Percentiles rank a stretch among this genome's conserved stretches.
These are phyloP conservation scores for Nicotiana rustica DNA, from an alignment of 305 asterid species.

Conservation along the genomic window DNA sequence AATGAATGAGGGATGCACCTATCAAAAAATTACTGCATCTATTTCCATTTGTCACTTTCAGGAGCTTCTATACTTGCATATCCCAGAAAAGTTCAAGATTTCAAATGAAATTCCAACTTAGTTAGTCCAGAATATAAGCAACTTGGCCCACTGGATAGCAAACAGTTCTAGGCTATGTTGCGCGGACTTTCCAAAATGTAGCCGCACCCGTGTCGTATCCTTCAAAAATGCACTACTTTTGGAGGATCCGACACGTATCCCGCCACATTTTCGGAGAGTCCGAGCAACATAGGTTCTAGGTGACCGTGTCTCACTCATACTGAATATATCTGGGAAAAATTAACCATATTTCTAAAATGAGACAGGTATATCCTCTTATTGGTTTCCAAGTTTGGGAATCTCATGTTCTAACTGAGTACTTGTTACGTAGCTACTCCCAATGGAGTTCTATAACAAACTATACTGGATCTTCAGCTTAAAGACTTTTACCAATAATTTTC, in stretches of 20 bases:
- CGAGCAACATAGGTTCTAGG: not conserved
- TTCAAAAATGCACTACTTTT: too few species aligned
- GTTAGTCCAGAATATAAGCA: slow-evolving; percentile 24
- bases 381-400: slow-evolving; percentile 25
- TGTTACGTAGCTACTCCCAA: not conserved
- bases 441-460: slow-evolving; percentile 1
- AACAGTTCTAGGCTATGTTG: not conserved
- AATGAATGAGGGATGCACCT: not conserved
- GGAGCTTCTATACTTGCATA: slow-evolving; percentile 14
- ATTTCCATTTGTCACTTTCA: slow-evolving; percentile 17
- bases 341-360: not conserved
- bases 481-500: slow-evolving; percentile 23
- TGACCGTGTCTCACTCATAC: slow-evolving; percentile 10
- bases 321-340: not conserved
- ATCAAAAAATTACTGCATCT: not conserved
- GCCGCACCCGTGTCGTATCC: too few species aligned
- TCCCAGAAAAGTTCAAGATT: not conserved
- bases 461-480: slow-evolving; percentile 26
- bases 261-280: too few species aligned
- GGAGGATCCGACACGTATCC: too few species aligned
- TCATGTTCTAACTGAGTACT: slow-evolving; percentile 6
- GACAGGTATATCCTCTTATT: slow-evolving; percentile 13
- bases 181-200: too few species aligned
- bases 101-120: slow-evolving; percentile 5
- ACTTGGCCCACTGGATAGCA: slow-evolving; percentile 17